phyloP scores from a whole-genome alignment of 83 land plant species.

The Picea engelmannii region DNA sequence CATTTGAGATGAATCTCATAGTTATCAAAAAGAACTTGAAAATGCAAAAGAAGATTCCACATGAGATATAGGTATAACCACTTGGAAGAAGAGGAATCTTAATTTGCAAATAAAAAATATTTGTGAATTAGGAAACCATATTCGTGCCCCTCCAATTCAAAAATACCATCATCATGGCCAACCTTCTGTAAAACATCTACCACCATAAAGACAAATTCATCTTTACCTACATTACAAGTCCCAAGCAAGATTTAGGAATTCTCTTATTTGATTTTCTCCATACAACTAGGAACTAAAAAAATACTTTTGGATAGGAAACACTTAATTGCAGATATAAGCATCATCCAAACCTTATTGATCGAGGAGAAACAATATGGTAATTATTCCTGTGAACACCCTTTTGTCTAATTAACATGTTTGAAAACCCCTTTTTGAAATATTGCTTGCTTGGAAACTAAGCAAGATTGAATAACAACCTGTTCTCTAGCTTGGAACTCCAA shows the following conservation, averaged over 20 bases:
- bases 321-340: not conserved
- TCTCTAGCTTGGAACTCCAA: not conserved
- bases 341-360: slow-evolving; percentile 7
- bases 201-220: not conserved
- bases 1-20: not conserved
- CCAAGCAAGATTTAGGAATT: not conserved
- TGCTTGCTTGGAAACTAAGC: not conserved
- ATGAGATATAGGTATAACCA: not conserved
- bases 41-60: not conserved
- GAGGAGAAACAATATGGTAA: not conserved
- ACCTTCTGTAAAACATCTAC: not conserved
- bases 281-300: not conserved
- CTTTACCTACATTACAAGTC: not conserved
- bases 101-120: not conserved
- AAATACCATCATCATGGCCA: not conserved
- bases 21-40: not conserved
- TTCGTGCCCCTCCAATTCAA: not conserved
- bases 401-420: not conserved
- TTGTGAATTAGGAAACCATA: not conserved
- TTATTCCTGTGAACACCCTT: not conserved
- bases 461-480: not conserved
- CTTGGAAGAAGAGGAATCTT: not conserved
- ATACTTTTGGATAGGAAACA: not conserved
- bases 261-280: not conserved
- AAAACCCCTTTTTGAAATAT: not conserved